Percentiles rank a stretch among this genome's conserved stretches.
Evolutionary conservation across 1,284 basidiomycete genomes (phyloP).

Genomic region (Sporisorium exsertum): DNA sequence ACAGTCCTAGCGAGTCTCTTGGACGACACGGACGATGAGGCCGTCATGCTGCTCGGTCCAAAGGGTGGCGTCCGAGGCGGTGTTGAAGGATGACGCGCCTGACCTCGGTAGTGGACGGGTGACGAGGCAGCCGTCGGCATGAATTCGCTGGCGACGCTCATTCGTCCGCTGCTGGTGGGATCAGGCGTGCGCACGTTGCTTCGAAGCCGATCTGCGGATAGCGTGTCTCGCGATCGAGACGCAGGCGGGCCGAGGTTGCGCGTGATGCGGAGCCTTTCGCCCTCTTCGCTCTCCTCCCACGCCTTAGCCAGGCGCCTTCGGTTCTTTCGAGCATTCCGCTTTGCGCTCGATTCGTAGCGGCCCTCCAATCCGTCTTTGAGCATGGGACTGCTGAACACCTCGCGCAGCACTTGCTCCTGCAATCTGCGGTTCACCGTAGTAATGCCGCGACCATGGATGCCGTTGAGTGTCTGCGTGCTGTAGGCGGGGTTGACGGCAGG

Average conservation of each 20-base stretch:
- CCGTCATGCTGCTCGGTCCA: constrained; percentile 29
- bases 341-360: constrained; percentile 46
- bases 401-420: constrained; percentile 67
- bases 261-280: constrained; percentile 42
- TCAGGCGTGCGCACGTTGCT: constrained; percentile 33
- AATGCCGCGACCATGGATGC: constrained; percentile 62
- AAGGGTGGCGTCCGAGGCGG: constrained; percentile 43
- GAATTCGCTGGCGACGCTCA: constrained; percentile 46
- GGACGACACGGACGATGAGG: constrained; percentile 42
- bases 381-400: constrained; percentile 64
- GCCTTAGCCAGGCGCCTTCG: constrained; percentile 58
- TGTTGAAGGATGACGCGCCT: constrained; percentile 42
- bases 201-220: constrained; percentile 12
- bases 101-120: constrained; percentile 36
- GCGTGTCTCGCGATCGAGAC: constrained; percentile 8
- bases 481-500: constrained; percentile 2
- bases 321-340: constrained; percentile 52
- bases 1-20: constrained; percentile 11
- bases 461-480: constrained; percentile 19
- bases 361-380: constrained; percentile 47
- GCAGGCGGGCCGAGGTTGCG: constrained; percentile 30
- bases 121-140: constrained; percentile 34
- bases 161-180: constrained; percentile 35
- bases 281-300: constrained; percentile 63
- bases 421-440: constrained; percentile 67